Conservation (phyloP, 1,284 basidiomycete genomes). For the Marasmius tenuissimus region DNA sequence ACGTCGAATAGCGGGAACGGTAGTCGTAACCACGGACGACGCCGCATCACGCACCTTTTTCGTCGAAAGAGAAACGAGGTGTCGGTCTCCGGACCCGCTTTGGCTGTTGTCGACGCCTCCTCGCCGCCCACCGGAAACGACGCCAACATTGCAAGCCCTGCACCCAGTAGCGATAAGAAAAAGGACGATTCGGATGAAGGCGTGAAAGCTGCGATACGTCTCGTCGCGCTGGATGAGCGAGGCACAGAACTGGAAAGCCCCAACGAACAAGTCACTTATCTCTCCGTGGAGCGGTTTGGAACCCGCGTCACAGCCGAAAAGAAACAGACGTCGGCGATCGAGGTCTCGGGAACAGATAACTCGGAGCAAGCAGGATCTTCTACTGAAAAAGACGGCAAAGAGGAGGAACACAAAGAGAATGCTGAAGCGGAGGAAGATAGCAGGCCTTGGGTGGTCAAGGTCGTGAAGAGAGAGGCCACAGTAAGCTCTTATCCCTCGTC, state of each 20-base stretch:
- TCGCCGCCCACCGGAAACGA: slow-evolving; percentile 5
- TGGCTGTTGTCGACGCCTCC: slow-evolving; percentile 68
- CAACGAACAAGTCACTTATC: slow-evolving; percentile 85
- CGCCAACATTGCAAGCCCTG: slow-evolving; percentile 26
- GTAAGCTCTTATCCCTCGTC: slow-evolving; percentile 32
- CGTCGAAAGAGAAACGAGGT: slow-evolving; percentile 54
- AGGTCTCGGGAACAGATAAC: slow-evolving; percentile 10
- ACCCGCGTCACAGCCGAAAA: slow-evolving; percentile 9
- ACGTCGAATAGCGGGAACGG: slow-evolving; percentile 14
- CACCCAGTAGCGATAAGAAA: slow-evolving; percentile 33
- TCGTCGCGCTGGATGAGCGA: slow-evolving; percentile 75
- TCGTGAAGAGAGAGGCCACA: slow-evolving; percentile 85
- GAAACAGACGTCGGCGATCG: slow-evolving; percentile 17
- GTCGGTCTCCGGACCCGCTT: slow-evolving; percentile 66
- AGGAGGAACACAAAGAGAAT: slow-evolving; percentile 16
- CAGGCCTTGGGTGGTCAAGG: slow-evolving; percentile 83
- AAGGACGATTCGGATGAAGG: slow-evolving; percentile 60
- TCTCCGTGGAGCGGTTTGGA: slow-evolving; percentile 80
- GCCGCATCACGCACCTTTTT: slow-evolving; percentile 65
- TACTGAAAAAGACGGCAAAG: neutral
- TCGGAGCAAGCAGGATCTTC: neutral
- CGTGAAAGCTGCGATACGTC: slow-evolving; percentile 71
- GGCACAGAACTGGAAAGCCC: slow-evolving; percentile 61
- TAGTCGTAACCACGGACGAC: slow-evolving; percentile 23
- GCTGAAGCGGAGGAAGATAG: slow-evolving; percentile 41